Conservation (phyloP, 139 green algal species). For the Gonium pectorale region DNA sequence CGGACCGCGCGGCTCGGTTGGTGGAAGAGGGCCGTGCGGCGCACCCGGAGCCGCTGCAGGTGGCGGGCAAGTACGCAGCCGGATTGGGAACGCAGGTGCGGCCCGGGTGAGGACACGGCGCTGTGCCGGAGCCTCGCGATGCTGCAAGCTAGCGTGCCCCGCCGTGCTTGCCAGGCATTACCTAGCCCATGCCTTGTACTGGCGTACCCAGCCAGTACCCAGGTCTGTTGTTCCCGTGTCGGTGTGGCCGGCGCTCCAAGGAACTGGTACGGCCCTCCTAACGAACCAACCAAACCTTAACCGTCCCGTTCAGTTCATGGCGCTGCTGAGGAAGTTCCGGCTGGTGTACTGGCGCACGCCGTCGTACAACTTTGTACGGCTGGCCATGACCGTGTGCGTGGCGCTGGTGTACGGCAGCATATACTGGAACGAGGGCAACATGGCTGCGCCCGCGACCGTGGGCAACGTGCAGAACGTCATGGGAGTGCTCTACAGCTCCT, state of each 20-base stretch:
- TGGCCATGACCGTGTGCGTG: constrained; percentile 42
- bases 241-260: no score
- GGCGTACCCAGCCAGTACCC: no score
- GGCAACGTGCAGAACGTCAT: constrained; percentile 68
- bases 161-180: no score
- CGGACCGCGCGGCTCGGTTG: background rate
- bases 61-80: constrained; percentile 37
- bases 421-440: constrained; percentile 38
- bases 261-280: no score
- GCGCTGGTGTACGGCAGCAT: constrained; percentile 50
- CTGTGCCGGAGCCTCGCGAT: no score
- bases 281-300: no score
- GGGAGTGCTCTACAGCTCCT: constrained; percentile 70
- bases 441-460: background rate
- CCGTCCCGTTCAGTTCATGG: background rate
- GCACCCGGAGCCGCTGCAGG: constrained; percentile 18
- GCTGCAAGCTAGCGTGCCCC: no score
- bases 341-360: constrained; percentile 46
- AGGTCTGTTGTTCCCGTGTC: no score
- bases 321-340: constrained; percentile 53
- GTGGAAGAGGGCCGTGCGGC: background rate
- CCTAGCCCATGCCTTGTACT: no score
- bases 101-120: no score
- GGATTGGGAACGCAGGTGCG: constrained; percentile 20
- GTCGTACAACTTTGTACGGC: constrained; percentile 36